Evolutionary conservation across 2,329 filamentous ascomycete genomes (phyloP), one percentile per base, ranked within the genome.

Genomic region (Penicillium sp.): DNA sequence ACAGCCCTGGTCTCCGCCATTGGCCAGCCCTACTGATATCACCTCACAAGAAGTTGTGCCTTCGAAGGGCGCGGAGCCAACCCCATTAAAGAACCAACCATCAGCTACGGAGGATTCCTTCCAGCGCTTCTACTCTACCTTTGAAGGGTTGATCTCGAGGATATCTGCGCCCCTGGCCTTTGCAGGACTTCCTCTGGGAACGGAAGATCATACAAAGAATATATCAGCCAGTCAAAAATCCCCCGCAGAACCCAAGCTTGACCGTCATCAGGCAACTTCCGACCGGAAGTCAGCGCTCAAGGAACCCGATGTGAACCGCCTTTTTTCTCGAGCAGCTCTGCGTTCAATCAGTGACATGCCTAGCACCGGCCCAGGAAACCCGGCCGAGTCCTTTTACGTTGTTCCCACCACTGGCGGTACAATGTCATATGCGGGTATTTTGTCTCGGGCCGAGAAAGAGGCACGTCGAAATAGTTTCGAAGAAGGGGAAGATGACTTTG

Each of bases 381-480:
- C 76, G 3, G 80, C 81, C 6, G 84, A 86, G 64, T 95, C 90
- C 8, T 99, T 99, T 79, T 98, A 97, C 73, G 90, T 98, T 1
- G 95, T 99, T 1, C 95, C 94, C 4, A 90, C 91, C 0, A 92
- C 90, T 17, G 94, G 95, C 5, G 92, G 94, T 64, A 97, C 92
- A 2, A 89, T 93, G 61, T 95, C 92, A 0, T 99, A 98, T 71
- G 93, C 95, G 47, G 92, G 90, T 63, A 97, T 99, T 54, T 81
- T 96, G 20, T 89, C 76, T 35, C 76, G 81, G 28, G 78, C 78
- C 7, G 77, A 80, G 62, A 82, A 78, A 55, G 74, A 78, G 55
- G 72, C 75, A 7, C 75, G 75, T 28, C 68, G 73, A 25, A 78
- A 75, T 41, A 80, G 81, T 60, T 79, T 84, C 2, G 85, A 88